A percentile compares a stretch with the other conserved stretches of the same genome.
Evolutionary conservation across 1,284 basidiomycete genomes (phyloP).

Genomic region (Marasmius sp.): DNA sequence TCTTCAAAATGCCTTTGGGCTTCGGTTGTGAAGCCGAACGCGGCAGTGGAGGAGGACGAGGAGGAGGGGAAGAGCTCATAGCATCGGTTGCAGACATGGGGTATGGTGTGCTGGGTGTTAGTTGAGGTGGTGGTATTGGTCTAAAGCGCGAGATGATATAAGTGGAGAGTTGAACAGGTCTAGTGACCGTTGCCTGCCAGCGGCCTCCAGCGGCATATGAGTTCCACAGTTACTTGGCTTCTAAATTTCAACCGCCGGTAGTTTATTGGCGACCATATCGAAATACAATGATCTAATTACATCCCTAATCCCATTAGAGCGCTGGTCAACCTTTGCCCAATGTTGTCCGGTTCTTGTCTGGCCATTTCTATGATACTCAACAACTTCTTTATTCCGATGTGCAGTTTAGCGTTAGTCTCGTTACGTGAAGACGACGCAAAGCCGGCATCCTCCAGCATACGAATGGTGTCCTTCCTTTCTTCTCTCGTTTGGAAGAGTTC

Average conservation of each 20-base stretch:
- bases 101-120: slow-evolving; percentile 2
- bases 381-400: slow-evolving; percentile 94
- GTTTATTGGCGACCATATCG: neutral
- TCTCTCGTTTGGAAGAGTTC: slow-evolving; percentile 69
- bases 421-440: slow-evolving; percentile 54
- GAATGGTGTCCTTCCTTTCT: slow-evolving; percentile 63
- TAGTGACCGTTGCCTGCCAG: neutral
- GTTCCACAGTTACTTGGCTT: neutral
- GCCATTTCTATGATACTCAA: slow-evolving; percentile 96
- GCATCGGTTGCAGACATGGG: slow-evolving; percentile 34
- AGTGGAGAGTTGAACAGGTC: neutral
- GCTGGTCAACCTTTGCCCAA: slow-evolving; percentile 70
- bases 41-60: slow-evolving; percentile 39
- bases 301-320: slow-evolving; percentile 66
- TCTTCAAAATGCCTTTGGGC: slow-evolving; percentile 85
- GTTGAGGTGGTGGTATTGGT: neutral
- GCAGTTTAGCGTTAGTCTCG: slow-evolving; percentile 48
- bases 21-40: slow-evolving; percentile 64
- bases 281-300: slow-evolving; percentile 22
- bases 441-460: slow-evolving; percentile 75
- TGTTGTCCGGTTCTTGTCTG: slow-evolving; percentile 85
- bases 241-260: neutral
- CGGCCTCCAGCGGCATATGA: neutral
- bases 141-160: neutral
- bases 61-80: slow-evolving; percentile 35